These are phyloP conservation scores for Apiospora hydei DNA, from an alignment of 2,329 filamentous ascomycete species.

Conservation along the genomic window DNA sequence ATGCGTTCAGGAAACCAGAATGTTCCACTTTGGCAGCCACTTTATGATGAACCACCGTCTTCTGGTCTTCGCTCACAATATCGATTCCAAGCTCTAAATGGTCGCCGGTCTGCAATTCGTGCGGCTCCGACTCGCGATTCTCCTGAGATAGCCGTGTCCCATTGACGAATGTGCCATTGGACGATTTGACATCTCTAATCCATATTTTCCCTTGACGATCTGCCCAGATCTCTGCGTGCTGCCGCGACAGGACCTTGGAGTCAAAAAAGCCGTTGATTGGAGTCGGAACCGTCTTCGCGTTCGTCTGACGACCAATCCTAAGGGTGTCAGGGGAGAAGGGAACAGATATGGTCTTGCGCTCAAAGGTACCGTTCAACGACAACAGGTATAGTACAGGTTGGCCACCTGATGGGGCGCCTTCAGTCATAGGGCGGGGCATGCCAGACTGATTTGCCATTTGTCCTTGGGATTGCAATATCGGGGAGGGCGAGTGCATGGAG, in stretches of 20 bases:
- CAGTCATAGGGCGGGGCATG: constrained; percentile 68
- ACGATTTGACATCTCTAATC: constrained; percentile 97
- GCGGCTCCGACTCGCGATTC: constrained; percentile 94
- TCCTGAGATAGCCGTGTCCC: constrained; percentile 88
- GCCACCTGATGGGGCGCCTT: constrained; percentile 67
- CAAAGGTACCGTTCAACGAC: constrained; percentile 95
- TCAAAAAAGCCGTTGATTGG: constrained; percentile 95
- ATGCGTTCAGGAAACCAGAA: constrained; percentile 80
- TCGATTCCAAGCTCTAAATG: constrained; percentile 96
- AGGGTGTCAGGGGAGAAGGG: constrained; percentile 94
- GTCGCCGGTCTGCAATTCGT: constrained; percentile 90
- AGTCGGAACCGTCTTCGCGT: constrained; percentile 93
- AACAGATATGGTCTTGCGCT: constrained; percentile 93
- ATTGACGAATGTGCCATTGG: constrained; percentile 98
- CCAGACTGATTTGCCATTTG: constrained; percentile 51
- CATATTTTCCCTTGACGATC: constrained; percentile 84
- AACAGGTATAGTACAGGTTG: constrained; percentile 84
- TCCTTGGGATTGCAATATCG: constrained; percentile 47
- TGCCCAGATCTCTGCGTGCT: constrained; percentile 96
- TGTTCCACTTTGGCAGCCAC: constrained; percentile 97
- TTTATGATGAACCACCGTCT: constrained; percentile 98
- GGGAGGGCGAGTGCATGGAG: constrained; percentile 48
- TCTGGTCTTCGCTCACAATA: constrained; percentile 98
- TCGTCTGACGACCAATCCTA: constrained; percentile 94
- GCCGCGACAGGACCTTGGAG: constrained; percentile 94